These are phyloP conservation scores for Chaetomiaceae sp. DNA, from an alignment of 2,329 filamentous ascomycete species.

Conservation along the genomic window DNA sequence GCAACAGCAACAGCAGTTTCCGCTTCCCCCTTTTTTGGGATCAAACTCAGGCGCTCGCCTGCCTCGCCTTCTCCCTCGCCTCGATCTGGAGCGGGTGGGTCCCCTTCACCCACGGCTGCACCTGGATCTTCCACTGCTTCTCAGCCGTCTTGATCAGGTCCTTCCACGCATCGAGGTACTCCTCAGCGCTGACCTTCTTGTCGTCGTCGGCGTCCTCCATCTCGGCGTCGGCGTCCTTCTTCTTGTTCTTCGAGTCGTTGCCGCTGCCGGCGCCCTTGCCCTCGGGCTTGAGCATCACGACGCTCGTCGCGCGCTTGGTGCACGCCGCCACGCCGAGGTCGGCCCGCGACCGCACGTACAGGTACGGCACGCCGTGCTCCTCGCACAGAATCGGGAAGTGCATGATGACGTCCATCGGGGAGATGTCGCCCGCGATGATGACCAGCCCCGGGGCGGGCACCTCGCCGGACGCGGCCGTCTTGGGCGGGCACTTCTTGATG, in stretches of 20 bases:
- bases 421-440: conserved; percentile 94
- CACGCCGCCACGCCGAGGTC: conserved; percentile 90
- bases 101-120: conserved; percentile 31
- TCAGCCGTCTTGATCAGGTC: conserved; percentile 61
- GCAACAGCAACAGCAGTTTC: too few species aligned
- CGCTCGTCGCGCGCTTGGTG: conserved; percentile 94
- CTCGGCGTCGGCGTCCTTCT: conserved; percentile 42
- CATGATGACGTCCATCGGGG: conserved; percentile 96
- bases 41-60: conserved; percentile 5
- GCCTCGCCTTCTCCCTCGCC: conserved; percentile 9
- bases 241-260: conserved; percentile 35
- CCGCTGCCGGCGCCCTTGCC: conserved; percentile 45
- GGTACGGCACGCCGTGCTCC: conserved; percentile 94
- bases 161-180: conserved; percentile 60
- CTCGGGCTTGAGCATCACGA: conserved; percentile 68
- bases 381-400: conserved; percentile 97
- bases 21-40: not conserved
- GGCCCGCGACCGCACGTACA: conserved; percentile 88
- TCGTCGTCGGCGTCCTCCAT: conserved; percentile 42
- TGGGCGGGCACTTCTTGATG: conserved; percentile 80
- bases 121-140: conserved; percentile 59
- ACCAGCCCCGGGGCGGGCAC: conserved; percentile 60
- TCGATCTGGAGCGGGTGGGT: conserved; percentile 26
- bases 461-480: conserved; percentile 55
- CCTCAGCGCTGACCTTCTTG: conserved; percentile 49